These are phyloP conservation scores for Schizophyllum amplum DNA, from an alignment of 1,284 basidiomycete species.

Conservation along the genomic window DNA sequence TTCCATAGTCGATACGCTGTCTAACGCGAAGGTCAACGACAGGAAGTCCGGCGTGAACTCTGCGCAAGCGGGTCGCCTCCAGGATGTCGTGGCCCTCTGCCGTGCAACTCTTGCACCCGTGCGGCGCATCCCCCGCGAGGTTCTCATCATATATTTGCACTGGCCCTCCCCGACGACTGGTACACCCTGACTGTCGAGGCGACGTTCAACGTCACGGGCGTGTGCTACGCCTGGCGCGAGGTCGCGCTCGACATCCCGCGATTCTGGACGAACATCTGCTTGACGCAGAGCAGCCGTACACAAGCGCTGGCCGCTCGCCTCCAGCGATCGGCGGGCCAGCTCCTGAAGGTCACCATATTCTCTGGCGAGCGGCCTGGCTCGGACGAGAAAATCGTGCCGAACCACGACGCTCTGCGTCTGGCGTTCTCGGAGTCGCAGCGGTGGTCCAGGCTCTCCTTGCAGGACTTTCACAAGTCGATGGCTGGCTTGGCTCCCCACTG, in stretches of 20 bases:
- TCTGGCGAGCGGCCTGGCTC: background rate
- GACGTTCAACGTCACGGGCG: background rate
- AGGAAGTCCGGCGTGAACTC: background rate
- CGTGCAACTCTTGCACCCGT: slow-evolving; percentile 8
- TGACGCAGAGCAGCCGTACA: background rate
- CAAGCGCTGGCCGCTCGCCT: background rate
- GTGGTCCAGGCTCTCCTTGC: background rate
- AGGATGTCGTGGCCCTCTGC: background rate
- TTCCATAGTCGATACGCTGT: background rate
- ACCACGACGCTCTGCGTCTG: background rate
- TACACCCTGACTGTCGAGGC: background rate
- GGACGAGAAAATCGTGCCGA: background rate
- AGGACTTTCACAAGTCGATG: background rate
- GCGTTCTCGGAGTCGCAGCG: background rate
- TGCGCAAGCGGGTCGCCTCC: background rate
- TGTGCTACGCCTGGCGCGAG: background rate
- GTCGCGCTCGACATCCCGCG: background rate
- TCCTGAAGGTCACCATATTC: background rate
- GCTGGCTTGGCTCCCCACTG: background rate
- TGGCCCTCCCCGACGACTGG: background rate
- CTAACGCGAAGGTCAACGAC: background rate
- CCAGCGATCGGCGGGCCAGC: background rate
- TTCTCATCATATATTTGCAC: slow-evolving; percentile 5
- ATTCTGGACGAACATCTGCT: background rate
- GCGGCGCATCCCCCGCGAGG: slow-evolving; percentile 10